A percentile compares a stretch with the other conserved stretches of the same genome.
phyloP scores from a whole-genome alignment of 345 rosid species.

The Noccaea bulbosa region DNA sequence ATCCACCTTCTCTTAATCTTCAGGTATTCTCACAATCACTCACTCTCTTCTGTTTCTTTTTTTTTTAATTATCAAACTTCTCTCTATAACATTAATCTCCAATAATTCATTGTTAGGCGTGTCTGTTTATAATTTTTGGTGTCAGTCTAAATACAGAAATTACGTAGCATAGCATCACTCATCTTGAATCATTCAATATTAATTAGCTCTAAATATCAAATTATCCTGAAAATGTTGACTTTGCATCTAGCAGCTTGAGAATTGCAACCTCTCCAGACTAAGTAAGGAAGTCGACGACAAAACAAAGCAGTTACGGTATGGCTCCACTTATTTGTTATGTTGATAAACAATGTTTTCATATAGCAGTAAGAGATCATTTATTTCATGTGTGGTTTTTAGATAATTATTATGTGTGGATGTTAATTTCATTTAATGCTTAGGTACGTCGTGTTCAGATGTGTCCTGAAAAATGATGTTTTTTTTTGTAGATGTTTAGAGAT shows the following conservation, averaged over 20 bases:
- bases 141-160: not conserved
- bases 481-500: not conserved
- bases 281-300: constrained; percentile 73
- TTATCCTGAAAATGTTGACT: constrained; percentile 19
- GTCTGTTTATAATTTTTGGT: constrained; percentile 15
- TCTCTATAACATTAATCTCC: not conserved
- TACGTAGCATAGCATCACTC: not conserved
- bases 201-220: constrained; percentile 24
- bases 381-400: constrained; percentile 6
- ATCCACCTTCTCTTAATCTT: constrained; percentile 72
- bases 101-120: not conserved
- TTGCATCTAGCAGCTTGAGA: constrained; percentile 58
- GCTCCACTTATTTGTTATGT: constrained; percentile 14
- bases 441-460: too few species aligned
- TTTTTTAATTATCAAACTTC: not conserved
- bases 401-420: not conserved
- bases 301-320: constrained; percentile 58
- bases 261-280: constrained; percentile 55
- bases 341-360: not conserved
- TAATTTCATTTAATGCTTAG: not conserved
- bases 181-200: constrained; percentile 7
- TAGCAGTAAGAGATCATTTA: not conserved
- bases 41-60: not conserved
- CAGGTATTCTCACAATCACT: constrained; percentile 51
- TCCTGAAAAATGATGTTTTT: not conserved